Evolutionary conservation across 176 grass and related monocot genomes (phyloP), one percentile per base, ranked within the genome.

Genomic region (Puccinellia tenuiflora): DNA sequence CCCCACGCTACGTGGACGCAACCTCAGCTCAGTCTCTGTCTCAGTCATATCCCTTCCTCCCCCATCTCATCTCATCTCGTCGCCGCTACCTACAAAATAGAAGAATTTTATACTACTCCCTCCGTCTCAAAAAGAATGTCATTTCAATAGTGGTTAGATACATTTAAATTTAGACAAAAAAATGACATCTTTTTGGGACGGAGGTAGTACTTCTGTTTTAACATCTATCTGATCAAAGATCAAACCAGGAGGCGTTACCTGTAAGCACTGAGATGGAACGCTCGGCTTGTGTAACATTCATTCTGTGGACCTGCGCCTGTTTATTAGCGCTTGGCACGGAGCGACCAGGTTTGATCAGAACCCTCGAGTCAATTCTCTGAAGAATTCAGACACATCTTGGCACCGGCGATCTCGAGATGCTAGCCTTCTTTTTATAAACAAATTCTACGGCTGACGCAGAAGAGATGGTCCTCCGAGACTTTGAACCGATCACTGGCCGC

Each of bases 371-470:
- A 73, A 18, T 29, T 11, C 71, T 83, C 75, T 74, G 61, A 29
- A 25, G 75, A 52, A 84, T 80, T 84, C 79, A 88, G 64, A 57
- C 84, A 73, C 46, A 62, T 62, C 73, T 78, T 90, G 79, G 77
- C 79, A 79, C 78, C 78, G 67, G 66, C 73, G 67, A 83, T 48
- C 88, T 90, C 79, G 88, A 86, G 73, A 83, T 90, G 84, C 56
- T 62, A 82, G 85, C 85, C 62, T 11, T 24, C 37, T 42, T 67
- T 75, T 45, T 24, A 73, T 73, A 50, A 51, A 45, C 28, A 46
- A 46, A 73, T 71, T 86, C 75, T 38, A 61, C 73, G 12, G 28
- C 16, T 48, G 33, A 22, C 66, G 79, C 63, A 73, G 46, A 53
- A 68, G 78, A 76, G 14, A 59, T 73, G 39, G 81, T 64, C 56